Base-by-base conservation (phyloP, 805 yeast genomes). In the Candida tammaniensis region DNA sequence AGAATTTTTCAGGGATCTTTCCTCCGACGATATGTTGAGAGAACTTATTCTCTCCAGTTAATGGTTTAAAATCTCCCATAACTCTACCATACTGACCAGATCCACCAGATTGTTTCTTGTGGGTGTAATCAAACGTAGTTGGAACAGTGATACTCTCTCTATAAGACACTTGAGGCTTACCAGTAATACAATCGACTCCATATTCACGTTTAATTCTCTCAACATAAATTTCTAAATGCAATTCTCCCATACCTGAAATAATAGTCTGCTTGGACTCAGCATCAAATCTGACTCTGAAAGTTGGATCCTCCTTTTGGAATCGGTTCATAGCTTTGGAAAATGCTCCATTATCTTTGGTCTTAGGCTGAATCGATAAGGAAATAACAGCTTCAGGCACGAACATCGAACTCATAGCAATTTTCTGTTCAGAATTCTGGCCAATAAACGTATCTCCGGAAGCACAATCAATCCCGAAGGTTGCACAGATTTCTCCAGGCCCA, bases 81-180 rank as follows among this genome's bases (percentile, higher is more conserved):
- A 91, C 96, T 69, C 89, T 82, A 64, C 96, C 98, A 58, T 80
- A 93, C 72, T 93, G 99, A 68, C 99, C 99, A 47, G 98, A 95
- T 77, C 99, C 99, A 64, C 99, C 99, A 55, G 91, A 77, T 71
- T 93, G 99, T 59, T 88, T 91, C 76, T 93, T 93, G 72, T 91
- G 98, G 18, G 96, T 83, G 68, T 82, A 87, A 59, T 93, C 98
- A 55, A 93, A 91, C 10, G 78, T 71, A 19, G 91, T 74, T 26
- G 85, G 68, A 2, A 74, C 58, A 23, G 84, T 68, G 46, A 91
- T 80, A 25, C 98, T 83, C 68, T 93, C 99, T 64, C 99, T 81
- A 69, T 93, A 93, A 12, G 98, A 87, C 25, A 93, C 99, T 71
- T 89, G 96, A 30, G 99, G 99, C 64, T 84, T 82, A 59, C 99